Conservation (phyloP, 2,329 filamentous ascomycete species). For the Trichophyton benhamiae region DNA sequence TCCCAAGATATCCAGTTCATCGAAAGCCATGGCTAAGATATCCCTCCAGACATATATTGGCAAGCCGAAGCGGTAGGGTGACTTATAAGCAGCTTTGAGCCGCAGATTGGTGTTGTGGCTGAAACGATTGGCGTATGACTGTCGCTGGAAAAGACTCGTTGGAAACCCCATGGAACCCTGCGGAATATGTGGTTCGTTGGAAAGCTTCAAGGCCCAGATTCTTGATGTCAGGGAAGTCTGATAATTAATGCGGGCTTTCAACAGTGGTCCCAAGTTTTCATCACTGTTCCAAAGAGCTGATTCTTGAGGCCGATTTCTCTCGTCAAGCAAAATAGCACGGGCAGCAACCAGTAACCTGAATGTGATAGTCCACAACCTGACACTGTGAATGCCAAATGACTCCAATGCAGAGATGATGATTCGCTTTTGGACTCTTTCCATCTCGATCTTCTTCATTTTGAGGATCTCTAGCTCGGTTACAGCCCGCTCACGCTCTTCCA, state of each 20-base stretch:
- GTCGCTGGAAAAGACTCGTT: not conserved
- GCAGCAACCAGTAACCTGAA: constrained; percentile 20
- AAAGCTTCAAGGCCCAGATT: not conserved
- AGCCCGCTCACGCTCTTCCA: constrained; percentile 9
- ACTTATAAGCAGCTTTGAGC: constrained; percentile 9
- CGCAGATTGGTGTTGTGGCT: not conserved
- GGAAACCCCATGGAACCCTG: not conserved
- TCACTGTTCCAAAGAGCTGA: not conserved
- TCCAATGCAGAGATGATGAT: constrained; percentile 21
- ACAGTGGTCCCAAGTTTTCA: not conserved
- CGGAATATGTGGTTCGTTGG: constrained; percentile 1
- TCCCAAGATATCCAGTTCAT: constrained; percentile 18
- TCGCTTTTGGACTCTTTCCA: constrained; percentile 20
- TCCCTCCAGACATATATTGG: constrained; percentile 20
- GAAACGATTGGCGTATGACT: not conserved
- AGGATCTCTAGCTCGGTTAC: constrained; percentile 16
- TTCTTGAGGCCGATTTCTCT: constrained; percentile 14
- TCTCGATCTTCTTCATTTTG: constrained; percentile 18
- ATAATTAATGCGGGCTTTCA: not conserved
- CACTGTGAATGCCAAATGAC: constrained; percentile 16
- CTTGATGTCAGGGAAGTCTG: not conserved
- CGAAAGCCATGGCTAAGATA: constrained; percentile 22
- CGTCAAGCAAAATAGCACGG: constrained; percentile 23
- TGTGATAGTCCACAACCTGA: constrained; percentile 21
- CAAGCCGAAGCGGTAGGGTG: constrained; percentile 18